Evolutionary conservation across 768 basidiomycete species (phyloP), one percentile per base, ranked within the genome.

Genomic region (Suillus ampliporus): DNA sequence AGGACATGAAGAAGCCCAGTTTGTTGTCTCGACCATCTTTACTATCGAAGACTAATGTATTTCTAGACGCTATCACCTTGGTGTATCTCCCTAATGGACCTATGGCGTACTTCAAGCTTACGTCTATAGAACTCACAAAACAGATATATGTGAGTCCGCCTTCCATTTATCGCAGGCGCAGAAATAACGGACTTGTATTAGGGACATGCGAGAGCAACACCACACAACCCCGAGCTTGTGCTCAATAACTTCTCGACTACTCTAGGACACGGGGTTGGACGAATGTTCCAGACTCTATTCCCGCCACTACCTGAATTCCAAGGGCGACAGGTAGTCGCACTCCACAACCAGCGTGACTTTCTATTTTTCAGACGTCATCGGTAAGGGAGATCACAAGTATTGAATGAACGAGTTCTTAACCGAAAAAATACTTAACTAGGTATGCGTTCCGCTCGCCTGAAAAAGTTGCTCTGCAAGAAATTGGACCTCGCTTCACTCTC

Each of bases 301-400:
- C 97, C 97, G 19, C 95, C 93, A 8, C 80, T 97, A 65, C 95
- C 95, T 1, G 93, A 97, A 73, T 98, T 97, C 72, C 90, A 95
- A 77, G 97, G 97, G 38, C 81, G 97, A 35, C 97, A 99, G 76
- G 96, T 98, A 11, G 96, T 99, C 14, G 97, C 97, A 3, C 81
- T 99, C 21, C 97, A 99, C 72, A 98, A 98, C 71, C 95, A 97
- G 74, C 87, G 97, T 52, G 97, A 99, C 79, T 99, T 99, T 77
- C 78, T 99, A 61, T 99, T 99, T 80, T 97, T 99, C 81, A 82
- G 97, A 65, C 83, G 97, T 62, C 97, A 99, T 81, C 86, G 97
- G 89, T 97, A 63, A 58, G 86, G 71, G 37, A 4, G 48, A 28
- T 19, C 8, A 10, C 50, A 64, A 8, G 58, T 64, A 35, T 31